A percentile compares a stretch with the other conserved stretches of the same genome.
phyloP scores from a whole-genome alignment of 2,329 filamentous ascomycete species.

The Neophaeococcomyces mojaviensis region DNA sequence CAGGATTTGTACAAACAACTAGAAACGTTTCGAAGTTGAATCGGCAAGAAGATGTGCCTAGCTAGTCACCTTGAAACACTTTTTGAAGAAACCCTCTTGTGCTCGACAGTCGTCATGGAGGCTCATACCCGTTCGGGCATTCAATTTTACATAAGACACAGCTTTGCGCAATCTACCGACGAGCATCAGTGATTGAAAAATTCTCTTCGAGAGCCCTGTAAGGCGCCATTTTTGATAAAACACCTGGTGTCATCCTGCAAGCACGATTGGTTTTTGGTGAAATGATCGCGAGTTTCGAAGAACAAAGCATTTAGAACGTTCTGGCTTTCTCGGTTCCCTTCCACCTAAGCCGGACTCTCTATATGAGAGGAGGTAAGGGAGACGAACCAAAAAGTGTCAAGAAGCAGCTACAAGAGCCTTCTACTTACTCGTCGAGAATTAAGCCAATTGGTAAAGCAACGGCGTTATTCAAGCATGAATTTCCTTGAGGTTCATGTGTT shows the following conservation, averaged over 20 bases:
- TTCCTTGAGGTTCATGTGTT: too few species aligned
- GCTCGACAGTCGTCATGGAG: constrained; percentile 2
- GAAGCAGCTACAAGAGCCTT: too few species aligned
- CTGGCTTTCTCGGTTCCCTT: too few species aligned
- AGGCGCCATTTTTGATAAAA: constrained; percentile 29
- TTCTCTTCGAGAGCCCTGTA: background rate
- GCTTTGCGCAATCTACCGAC: constrained; percentile 1
- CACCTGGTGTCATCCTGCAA: constrained; percentile 41
- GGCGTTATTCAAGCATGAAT: too few species aligned
- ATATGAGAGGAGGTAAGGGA: too few species aligned
- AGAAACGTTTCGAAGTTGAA: constrained; percentile 2
- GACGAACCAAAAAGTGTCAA: too few species aligned
- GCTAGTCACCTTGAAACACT: constrained; percentile 10
- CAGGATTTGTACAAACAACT: constrained; percentile 3
- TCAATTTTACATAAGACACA: background rate
- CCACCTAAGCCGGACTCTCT: too few species aligned
- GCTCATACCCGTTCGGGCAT: constrained; percentile 6
- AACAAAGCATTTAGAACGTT: too few species aligned
- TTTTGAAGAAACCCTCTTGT: background rate
- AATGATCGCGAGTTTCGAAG: too few species aligned
- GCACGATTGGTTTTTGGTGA: constrained; percentile 39
- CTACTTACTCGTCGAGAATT: too few species aligned
- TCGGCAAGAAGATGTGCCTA: constrained; percentile 8
- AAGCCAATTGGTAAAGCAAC: too few species aligned
- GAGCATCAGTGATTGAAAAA: constrained; percentile 1